phyloP scores from a whole-genome alignment of 192 early-diverging fungal species.

The Backusella morwellensis region DNA sequence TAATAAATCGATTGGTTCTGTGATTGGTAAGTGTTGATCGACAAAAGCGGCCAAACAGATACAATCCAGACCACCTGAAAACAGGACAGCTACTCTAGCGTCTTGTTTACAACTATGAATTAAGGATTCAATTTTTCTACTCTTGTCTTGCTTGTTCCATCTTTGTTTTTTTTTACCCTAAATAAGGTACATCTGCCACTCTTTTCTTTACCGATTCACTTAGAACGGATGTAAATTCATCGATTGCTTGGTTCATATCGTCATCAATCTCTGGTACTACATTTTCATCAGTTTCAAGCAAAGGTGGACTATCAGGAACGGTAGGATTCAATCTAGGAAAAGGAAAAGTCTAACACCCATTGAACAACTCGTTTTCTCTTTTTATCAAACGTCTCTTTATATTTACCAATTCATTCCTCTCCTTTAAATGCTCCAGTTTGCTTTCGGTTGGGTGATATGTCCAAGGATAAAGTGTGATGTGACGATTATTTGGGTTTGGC shows the following conservation, averaged over 20 bases:
- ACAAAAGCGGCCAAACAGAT: conserved; percentile 83
- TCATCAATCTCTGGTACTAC: conserved; percentile 32
- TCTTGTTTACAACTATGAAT: conserved; percentile 26
- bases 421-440: conserved; percentile 5
- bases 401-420: not conserved
- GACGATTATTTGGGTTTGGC: not conserved
- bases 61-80: conserved; percentile 96
- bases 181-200: conserved; percentile 48
- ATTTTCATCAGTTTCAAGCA: conserved; percentile 20
- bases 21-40: conserved; percentile 61
- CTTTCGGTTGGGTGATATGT: not conserved
- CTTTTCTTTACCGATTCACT: conserved; percentile 46
- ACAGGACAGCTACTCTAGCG: conserved; percentile 75
- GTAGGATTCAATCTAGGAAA: conserved; percentile 44
- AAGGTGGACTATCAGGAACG: conserved; percentile 27
- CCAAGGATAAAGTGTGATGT: conserved; percentile 4
- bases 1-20: conserved; percentile 85
- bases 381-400: not conserved
- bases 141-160: not conserved
- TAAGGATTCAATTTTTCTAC: not conserved
- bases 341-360: conserved; percentile 34
- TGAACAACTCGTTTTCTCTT: not conserved
- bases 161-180: conserved; percentile 28
- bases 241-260: conserved; percentile 41
- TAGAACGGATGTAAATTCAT: conserved; percentile 35